These are phyloP conservation scores for Fomitopsis serialis DNA, from an alignment of 768 basidiomycete genomes.

Conservation along the genomic window DNA sequence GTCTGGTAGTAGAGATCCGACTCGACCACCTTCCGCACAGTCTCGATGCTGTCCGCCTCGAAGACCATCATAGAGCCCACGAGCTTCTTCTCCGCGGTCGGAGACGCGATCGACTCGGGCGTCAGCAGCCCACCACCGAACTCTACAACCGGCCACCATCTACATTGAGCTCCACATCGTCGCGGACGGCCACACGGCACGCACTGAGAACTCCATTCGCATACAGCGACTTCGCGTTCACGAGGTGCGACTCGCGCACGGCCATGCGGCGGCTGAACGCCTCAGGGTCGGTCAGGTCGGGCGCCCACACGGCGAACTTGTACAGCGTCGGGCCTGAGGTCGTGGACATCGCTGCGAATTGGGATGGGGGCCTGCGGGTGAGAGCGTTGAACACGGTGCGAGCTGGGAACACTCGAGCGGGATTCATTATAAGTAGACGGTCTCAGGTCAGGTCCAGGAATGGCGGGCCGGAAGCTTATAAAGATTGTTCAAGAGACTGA, in stretches of 20 bases:
- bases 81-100: slow-evolving; percentile 47
- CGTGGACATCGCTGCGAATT: neutral
- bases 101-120: slow-evolving; percentile 48
- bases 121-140: slow-evolving; percentile 54
- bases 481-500: too few relatives aligned
- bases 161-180: too few relatives aligned
- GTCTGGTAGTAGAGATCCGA: slow-evolving; percentile 37
- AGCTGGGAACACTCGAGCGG: neutral
- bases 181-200: too few relatives aligned
- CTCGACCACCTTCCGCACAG: slow-evolving; percentile 33
- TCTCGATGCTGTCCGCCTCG: slow-evolving; percentile 48
- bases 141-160: slow-evolving; percentile 37
- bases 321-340: slow-evolving; percentile 5
- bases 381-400: neutral
- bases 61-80: slow-evolving; percentile 54
- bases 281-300: slow-evolving; percentile 57
- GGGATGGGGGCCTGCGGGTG: neutral
- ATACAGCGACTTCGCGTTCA: slow-evolving; percentile 35
- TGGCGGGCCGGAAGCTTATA: too few relatives aligned
- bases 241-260: slow-evolving; percentile 50
- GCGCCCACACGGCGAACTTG: slow-evolving; percentile 58
- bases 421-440: too few relatives aligned
- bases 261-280: slow-evolving; percentile 51
- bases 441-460: too few relatives aligned
- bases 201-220: slow-evolving; percentile 45